Conservation (phyloP, 257 asterid genomes). For the Fraxinus americana region DNA sequence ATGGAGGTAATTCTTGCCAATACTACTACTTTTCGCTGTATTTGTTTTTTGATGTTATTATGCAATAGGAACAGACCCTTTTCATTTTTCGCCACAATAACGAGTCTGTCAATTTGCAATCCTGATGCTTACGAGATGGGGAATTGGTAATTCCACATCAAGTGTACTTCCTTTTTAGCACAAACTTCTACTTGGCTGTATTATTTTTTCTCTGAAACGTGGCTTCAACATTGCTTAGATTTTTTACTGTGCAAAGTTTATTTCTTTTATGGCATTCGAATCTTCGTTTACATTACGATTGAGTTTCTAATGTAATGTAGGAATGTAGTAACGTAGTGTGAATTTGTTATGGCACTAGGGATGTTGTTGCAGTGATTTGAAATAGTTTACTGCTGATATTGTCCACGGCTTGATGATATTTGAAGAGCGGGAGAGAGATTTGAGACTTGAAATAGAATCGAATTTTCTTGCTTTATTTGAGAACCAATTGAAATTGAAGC, state of each 20-base stretch:
- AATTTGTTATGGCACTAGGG: background rate
- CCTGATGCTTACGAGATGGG: conserved; percentile 21
- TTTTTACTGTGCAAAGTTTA: conserved; percentile 11
- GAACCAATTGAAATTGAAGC: no score
- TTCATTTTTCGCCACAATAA: conserved; percentile 10
- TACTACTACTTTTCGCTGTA: conserved; percentile 1
- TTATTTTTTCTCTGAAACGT: background rate
- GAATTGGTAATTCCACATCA: conserved; percentile 15
- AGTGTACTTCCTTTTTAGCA: conserved; percentile 15
- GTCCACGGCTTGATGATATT: background rate
- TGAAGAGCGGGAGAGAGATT: background rate
- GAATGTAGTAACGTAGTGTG: background rate
- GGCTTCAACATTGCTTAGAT: background rate
- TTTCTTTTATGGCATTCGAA: background rate
- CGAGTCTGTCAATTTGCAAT: conserved; percentile 6
- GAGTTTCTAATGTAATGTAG: background rate
- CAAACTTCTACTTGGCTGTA: conserved; percentile 12
- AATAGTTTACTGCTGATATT: background rate
- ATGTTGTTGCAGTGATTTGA: background rate
- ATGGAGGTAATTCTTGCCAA: conserved; percentile 57
- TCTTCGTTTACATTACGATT: conserved; percentile 14
- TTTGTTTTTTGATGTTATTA: conserved; percentile 11
- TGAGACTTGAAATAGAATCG: background rate
- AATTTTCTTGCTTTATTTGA: no score
- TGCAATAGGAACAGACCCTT: conserved; percentile 14